Evolutionary conservation across 345 rosid genomes (phyloP), one percentile per base, ranked within the genome.

Genomic region (Arabis hirsuta): DNA sequence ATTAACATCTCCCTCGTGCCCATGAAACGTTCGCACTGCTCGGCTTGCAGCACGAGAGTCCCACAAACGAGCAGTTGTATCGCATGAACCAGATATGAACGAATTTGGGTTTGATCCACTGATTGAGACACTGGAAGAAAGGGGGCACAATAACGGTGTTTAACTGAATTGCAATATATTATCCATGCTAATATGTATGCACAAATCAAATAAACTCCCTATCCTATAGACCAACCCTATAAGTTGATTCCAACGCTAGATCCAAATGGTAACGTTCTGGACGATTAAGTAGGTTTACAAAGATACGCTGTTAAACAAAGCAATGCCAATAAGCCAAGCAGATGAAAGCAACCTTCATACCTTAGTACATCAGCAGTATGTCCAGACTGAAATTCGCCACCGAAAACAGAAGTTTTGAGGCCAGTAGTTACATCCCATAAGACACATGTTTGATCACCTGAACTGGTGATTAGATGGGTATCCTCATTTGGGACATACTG

Each of bases 401-500:
- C 98, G 70, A 95, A 95, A 19, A 91, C 90, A 46, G 97, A 92
- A 77, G 97, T 88, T 81, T 89, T 86, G 36, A 92, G 92, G 42
- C 99, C 99, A 4, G 99, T 91, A 16, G 96, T 84, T 44, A 90
- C 84, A 82, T 95, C 99, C 98, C 99, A 95, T 77, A 95, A 74
- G 55, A 87, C 87, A 54, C 99, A 95, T 2, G 98, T 95, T 62
- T 90, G 89, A 71, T 92, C 99, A 47, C 97, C 94, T 4, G 98
- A 96, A 76, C 97, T 78, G 14, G 97, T 96, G 59, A 92, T 87
- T 53, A 95, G 82, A 72, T 82, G 99, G 55, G 86, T 72, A 66
- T 95, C 98, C 79, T 87, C 94, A 56, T 88, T 90, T 10, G 99
- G 98, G 11, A 92, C 89, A 79, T 91, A 95, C 84, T 90, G 97